Percentiles rank a stretch among this genome's conserved stretches.
Conservation (phyloP, 257 asterid species). For the Solanum microdontum region DNA sequence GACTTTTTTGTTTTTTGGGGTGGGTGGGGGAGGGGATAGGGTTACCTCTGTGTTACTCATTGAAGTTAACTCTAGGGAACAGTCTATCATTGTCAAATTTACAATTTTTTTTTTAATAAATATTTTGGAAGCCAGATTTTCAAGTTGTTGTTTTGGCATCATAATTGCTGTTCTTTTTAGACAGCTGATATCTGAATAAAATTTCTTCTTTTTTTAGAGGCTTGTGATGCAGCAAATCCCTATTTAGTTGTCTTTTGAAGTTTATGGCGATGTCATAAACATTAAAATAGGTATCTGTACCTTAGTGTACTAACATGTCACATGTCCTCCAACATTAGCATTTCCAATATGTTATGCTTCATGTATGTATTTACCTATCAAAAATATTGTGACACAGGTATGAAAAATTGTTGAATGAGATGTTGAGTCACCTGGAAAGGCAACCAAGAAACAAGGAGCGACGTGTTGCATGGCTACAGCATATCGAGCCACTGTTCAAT, state of each 20-base stretch:
- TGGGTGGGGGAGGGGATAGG: not conserved
- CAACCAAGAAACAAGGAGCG: slow-evolving; percentile 86
- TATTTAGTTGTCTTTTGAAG: not conserved
- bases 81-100: not conserved
- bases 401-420: slow-evolving; percentile 73
- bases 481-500: slow-evolving; percentile 58
- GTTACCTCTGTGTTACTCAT: not conserved
- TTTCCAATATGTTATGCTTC: not conserved
- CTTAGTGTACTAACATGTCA: not conserved
- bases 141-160: not conserved
- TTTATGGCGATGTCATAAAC: not conserved
- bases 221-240: not conserved
- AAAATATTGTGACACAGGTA: slow-evolving; percentile 33
- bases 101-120: not conserved
- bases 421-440: slow-evolving; percentile 85
- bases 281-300: not conserved
- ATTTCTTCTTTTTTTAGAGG: not conserved
- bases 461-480: slow-evolving; percentile 63
- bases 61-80: not conserved
- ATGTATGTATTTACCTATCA: not conserved
- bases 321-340: not conserved
- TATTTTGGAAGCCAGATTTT: not conserved
- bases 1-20: not conserved
- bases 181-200: not conserved
- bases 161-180: not conserved